phyloP scores from a whole-genome alignment of 2,329 filamentous ascomycete species.

The Microascus cirrosus region DNA sequence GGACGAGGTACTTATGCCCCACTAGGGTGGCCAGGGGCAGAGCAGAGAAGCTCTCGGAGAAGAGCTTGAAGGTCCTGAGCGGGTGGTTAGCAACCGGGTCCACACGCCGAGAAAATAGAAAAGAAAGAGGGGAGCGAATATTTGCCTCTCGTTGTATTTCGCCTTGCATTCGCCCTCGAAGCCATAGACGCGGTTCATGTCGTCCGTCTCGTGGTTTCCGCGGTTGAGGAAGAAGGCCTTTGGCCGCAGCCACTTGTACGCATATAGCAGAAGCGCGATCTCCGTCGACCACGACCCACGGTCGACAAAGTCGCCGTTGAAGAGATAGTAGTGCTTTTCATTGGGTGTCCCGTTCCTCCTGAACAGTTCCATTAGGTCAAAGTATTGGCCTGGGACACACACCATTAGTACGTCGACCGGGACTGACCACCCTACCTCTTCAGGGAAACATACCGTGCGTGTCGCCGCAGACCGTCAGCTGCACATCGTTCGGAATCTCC shows the following conservation, averaged over 20 bases:
- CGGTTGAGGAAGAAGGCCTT: conserved; percentile 88
- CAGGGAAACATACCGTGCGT: conserved; percentile 64
- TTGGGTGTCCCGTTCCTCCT: conserved; percentile 74
- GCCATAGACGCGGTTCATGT: conserved; percentile 98
- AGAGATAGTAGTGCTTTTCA: conserved; percentile 85
- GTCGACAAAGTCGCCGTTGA: conserved; percentile 98
- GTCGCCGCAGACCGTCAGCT: conserved; percentile 91
- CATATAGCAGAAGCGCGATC: conserved; percentile 84
- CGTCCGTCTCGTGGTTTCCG: conserved; percentile 97
- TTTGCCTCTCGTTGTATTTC: conserved; percentile 80
- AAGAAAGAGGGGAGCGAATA: neutral
- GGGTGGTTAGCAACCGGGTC: neutral
- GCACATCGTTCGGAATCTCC: conserved; percentile 63
- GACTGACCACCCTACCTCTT: too few species aligned
- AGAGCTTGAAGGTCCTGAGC: conserved; percentile 79
- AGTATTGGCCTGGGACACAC: conserved; percentile 69
- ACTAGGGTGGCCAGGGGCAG: conserved; percentile 86
- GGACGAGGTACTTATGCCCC: conserved; percentile 79
- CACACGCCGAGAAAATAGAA: neutral
- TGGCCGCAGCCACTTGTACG: conserved; percentile 92
- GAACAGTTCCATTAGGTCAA: conserved; percentile 95
- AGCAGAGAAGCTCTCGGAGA: conserved; percentile 95
- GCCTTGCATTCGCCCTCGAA: conserved; percentile 98
- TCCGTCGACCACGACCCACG: conserved; percentile 97
- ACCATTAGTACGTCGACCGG: neutral